Base-by-base conservation (phyloP, 1,284 basidiomycete genomes). In the Phylloboletellus chloephorus region DNA sequence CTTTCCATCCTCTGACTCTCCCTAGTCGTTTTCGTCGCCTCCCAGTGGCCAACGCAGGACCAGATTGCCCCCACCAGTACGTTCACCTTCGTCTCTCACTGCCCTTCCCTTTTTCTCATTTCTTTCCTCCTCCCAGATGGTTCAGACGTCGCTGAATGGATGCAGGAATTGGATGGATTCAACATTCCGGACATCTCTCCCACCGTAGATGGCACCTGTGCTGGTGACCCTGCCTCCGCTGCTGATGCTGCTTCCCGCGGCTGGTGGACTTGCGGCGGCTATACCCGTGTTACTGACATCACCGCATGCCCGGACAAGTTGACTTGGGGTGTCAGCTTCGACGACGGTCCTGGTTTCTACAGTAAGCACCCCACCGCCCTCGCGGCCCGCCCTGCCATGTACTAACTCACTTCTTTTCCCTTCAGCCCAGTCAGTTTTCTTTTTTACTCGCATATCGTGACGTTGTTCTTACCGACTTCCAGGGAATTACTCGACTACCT, bases 251-350 rank as follows among this genome's bases (percentile, higher is more conserved):
- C 73, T 7, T 64, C 63, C 44, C 76, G 78, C 51, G 82, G 83
- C 31, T 88, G 85, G 86, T 88, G 86, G 86, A 88, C 89, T n/a
- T 93, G 89, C 57, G 87, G 88, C 60, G 85, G 86, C 26, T 79
- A 76, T 61, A 88, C 87, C 6, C 74, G 86, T 13, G 37, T 52
- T 31, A 78, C 78, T 8, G 67, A 87, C 61, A 78, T 87, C 56
- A 76, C 78, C 45, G 65, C 73, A 16, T 96, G 93, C 65, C 88
- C 89, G 2, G 74, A 79, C 55, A 83, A 85, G 67, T 59, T 76
- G 55, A 86, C 82, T 6, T 94, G 89, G 87, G 88, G 78, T 66
- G 76, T 83, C 54, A 79, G 79, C 54, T 90, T 88, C 60, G 88
- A 90, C 56, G 88, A 91, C 56, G 89, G 88, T 19, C 94, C 93